A percentile compares a stretch with the other conserved stretches of the same genome.
Evolutionary conservation across 257 asterid genomes (phyloP).

Genomic region (Gentiana dahurica): DNA sequence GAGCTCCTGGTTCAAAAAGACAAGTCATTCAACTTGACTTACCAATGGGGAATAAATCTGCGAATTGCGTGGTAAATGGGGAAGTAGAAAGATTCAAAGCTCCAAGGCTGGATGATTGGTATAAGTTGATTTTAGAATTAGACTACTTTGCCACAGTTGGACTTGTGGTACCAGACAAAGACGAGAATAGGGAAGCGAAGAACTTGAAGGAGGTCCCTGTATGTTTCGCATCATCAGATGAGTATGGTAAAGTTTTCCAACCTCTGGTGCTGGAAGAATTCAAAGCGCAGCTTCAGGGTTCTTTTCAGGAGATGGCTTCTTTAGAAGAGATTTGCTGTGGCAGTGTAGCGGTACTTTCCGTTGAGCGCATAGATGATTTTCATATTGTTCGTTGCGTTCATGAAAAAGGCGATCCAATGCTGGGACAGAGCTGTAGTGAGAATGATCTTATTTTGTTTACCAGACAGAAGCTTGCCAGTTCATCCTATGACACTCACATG

Average conservation of each 20-base stretch:
- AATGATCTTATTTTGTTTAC: constrained; percentile 88
- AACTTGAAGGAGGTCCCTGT: constrained; percentile 84
- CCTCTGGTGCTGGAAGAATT: constrained; percentile 89
- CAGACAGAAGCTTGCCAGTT: constrained; percentile 48
- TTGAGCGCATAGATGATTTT: constrained; percentile 90
- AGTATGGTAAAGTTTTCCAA: constrained; percentile 76
- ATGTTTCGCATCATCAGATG: constrained; percentile 71
- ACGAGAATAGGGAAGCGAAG: constrained; percentile 28
- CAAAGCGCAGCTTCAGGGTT: constrained; percentile 80
- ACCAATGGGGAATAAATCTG: constrained; percentile 47
- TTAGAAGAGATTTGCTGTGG: constrained; percentile 57
- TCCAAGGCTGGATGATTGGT: constrained; percentile 91
- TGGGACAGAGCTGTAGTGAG: constrained; percentile 55
- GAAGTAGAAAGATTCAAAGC: constrained; percentile 63
- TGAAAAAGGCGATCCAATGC: constrained; percentile 42
- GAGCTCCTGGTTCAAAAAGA: constrained; percentile 53
- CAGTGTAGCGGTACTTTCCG: constrained; percentile 74
- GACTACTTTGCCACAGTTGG: constrained; percentile 83
- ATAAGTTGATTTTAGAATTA: constrained; percentile 62
- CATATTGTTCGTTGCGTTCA: constrained; percentile 85
- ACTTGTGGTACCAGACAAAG: constrained; percentile 43
- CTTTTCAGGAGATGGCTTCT: constrained; percentile 77
- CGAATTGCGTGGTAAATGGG: constrained; percentile 38
- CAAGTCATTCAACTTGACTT: constrained; percentile 73
- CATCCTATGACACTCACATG: constrained; percentile 54